phyloP scores from a whole-genome alignment of 2,329 filamentous ascomycete genomes.

The Metarhizium anisopliae region DNA sequence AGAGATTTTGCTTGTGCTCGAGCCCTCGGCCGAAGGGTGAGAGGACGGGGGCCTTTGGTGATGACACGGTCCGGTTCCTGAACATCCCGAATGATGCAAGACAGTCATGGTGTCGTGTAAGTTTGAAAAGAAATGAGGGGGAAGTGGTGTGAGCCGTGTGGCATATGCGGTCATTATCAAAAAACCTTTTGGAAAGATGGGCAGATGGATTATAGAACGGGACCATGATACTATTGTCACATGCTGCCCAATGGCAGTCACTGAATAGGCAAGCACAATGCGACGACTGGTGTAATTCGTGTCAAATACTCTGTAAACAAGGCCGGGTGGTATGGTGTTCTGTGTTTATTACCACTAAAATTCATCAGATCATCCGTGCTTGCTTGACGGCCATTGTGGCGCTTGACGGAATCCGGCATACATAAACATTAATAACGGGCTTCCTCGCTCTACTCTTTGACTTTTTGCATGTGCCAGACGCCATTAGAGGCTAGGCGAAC shows the following conservation, averaged over 20 bases:
- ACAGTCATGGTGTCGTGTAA: background rate
- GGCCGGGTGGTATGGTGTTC: background rate
- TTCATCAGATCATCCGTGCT: background rate
- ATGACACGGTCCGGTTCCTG: background rate
- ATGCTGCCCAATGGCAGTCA: background rate
- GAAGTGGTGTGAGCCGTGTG: constrained; percentile 2
- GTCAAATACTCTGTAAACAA: background rate
- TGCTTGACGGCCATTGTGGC: background rate
- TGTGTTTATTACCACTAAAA: background rate
- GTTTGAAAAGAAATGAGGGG: background rate
- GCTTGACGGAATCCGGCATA: background rate
- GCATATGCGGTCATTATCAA: constrained; percentile 1
- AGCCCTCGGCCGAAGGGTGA: background rate
- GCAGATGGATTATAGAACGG: background rate
- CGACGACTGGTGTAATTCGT: background rate
- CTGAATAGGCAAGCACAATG: background rate
- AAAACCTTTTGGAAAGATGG: background rate
- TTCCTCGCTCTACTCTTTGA: background rate
- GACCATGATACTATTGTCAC: background rate
- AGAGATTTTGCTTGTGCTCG: constrained; percentile 1
- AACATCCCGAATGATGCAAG: constrained; percentile 4
- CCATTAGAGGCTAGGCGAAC: background rate
- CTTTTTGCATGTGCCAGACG: constrained; percentile 3
- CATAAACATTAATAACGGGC: too few relatives aligned
- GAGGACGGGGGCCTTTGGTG: background rate